These are phyloP conservation scores for Termitomyces sp. DNA, from an alignment of 768 basidiomycete species.

Conservation along the genomic window DNA sequence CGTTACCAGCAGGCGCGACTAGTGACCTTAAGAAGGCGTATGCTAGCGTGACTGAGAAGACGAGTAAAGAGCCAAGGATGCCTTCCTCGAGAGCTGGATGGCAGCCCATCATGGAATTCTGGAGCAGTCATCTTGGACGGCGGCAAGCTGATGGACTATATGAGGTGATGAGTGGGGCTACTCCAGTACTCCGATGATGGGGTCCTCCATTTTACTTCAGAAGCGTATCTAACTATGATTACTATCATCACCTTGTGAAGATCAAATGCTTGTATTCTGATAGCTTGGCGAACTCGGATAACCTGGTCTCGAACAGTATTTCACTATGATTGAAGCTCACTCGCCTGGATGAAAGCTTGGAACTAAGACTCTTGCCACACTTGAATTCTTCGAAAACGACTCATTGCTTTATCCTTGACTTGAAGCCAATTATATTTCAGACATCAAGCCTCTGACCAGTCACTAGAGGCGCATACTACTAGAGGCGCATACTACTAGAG, in stretches of 20 bases:
- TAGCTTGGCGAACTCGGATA: not conserved
- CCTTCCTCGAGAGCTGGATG: slow-evolving; percentile 73
- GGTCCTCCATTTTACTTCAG: not conserved
- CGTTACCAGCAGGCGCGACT: slow-evolving; percentile 43
- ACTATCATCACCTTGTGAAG: not conserved
- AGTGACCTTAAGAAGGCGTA: slow-evolving; percentile 63
- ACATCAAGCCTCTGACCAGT: not conserved
- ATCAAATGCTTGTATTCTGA: not conserved
- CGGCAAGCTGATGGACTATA: slow-evolving; percentile 62
- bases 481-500: no score
- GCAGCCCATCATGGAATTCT: slow-evolving; percentile 84
- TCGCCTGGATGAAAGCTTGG: not conserved
- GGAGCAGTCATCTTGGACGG: slow-evolving; percentile 64
- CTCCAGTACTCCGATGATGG: not conserved
- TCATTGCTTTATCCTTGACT: not conserved
- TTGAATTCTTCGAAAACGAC: not conserved
- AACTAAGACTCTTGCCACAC: not conserved
- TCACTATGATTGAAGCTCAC: not conserved
- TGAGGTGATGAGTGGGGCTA: slow-evolving; percentile 57
- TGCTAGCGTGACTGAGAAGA: slow-evolving; percentile 42
- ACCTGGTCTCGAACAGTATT: not conserved
- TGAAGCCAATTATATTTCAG: not conserved
- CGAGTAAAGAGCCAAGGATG: slow-evolving; percentile 59
- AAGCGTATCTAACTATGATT: not conserved
- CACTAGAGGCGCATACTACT: no score